Conservation (phyloP, 331 rosid genomes). For the Rhamnella rubrinervis region DNA sequence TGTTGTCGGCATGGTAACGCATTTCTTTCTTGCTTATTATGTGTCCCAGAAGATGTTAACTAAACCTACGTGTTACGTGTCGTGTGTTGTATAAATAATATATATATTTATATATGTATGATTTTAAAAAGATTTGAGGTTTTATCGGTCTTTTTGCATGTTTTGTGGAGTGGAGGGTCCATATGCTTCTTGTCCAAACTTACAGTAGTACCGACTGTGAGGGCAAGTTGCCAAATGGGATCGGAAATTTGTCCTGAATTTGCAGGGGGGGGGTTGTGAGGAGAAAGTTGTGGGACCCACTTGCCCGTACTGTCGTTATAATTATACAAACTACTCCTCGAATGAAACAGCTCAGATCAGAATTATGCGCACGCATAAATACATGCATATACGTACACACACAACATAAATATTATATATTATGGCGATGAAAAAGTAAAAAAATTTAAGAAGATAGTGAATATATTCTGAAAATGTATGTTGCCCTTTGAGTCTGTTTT, state of each 20-base stretch:
- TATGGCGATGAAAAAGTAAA: too few species aligned
- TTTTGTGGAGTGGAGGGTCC: conserved; percentile 10
- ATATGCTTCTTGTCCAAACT: neutral
- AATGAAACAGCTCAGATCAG: neutral
- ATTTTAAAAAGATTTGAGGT: too few species aligned
- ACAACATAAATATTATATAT: too few species aligned
- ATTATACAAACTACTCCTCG: neutral
- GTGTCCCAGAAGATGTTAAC: neutral
- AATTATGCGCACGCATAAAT: too few species aligned
- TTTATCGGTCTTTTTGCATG: neutral
- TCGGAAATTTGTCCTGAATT: conserved; percentile 1
- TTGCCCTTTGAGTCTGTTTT: too few species aligned
- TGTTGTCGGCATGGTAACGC: conserved; percentile 11
- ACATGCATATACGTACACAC: too few species aligned
- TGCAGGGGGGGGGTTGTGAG: too few species aligned
- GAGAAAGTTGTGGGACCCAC: neutral
- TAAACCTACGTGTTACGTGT: neutral
- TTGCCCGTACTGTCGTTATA: neutral
- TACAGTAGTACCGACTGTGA: neutral
- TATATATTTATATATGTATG: too few species aligned
- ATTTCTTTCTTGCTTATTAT: neutral
- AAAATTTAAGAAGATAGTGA: neutral
- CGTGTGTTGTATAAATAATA: too few species aligned
- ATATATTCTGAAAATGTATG: neutral
- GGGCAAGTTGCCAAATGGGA: conserved; percentile 25